Base-by-base conservation (phyloP, 257 asterid species). In the Catharanthus roseus region DNA sequence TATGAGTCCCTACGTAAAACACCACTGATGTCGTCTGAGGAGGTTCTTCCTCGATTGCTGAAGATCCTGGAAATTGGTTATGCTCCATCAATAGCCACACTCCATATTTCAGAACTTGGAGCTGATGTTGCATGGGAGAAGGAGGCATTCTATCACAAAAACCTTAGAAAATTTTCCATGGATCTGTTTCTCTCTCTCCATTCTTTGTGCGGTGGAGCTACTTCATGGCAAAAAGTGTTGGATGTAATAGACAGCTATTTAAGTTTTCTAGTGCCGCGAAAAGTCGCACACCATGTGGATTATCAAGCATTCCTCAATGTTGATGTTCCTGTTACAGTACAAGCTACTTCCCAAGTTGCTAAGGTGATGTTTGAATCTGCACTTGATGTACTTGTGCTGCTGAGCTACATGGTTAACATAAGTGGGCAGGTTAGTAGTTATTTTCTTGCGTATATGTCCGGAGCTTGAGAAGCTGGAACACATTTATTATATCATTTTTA, bases 341-440 rank as follows among this genome's bases (percentile, higher is more conserved):
- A 89, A 68, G 84, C 97, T 69, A 89, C 89, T 77, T 86, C 91
- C 75, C 99, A 93, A 84, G 81, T 93, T 77, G 90, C 99, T 77
- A 88, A 83, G 85, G 87, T 85, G 83, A 86, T 89, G 95, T 85
- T 91, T 82, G 96, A 93, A 77, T 88, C 96, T 72, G 87, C 81
- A 65, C 76, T 93, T 73, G 96, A 89, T 75, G 82, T 93, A 73
- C 95, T 89, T 69, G 77, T 87, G 90, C 89, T 93, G 80, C 90
- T 93, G 72, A 84, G 85, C 87, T 93, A 91, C 78, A 82, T 93
- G 92, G 82, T 82, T 73, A 84, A 82, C 88, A 86, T 85, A 79
- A 84, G 97, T 75, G 97, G 96, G 69, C 96, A 91, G 99, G 99
- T 91, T 51, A 76, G 91, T 85, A 12, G 78, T 75, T 57, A 54